Conservation (phyloP, 2,329 filamentous ascomycete species). For the Samsoniella hepiali region DNA sequence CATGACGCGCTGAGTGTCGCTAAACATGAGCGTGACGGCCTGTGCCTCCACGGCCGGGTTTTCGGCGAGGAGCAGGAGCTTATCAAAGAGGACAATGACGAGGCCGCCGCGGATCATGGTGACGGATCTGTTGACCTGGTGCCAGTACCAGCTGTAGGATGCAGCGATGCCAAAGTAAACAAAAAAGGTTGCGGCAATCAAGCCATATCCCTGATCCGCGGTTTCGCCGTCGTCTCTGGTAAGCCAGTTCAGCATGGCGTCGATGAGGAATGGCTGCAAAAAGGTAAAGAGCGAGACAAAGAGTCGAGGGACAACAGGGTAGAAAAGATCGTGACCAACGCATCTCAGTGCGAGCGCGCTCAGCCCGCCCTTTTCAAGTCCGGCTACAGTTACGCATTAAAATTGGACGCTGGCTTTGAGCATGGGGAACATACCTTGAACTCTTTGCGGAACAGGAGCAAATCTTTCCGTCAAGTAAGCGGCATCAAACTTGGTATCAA, state of each 20-base stretch:
- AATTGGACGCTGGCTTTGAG: too few species aligned
- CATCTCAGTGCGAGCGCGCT: neutral
- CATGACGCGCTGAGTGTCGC: constrained; percentile 8
- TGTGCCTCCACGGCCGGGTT: neutral
- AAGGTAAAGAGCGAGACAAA: constrained; percentile 1
- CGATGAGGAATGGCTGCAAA: constrained; percentile 7
- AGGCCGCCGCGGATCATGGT: constrained; percentile 13
- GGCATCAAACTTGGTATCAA: neutral
- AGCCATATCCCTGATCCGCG: neutral
- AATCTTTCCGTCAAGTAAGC: neutral
- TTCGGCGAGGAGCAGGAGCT: constrained; percentile 5
- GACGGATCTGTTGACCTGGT: constrained; percentile 5
- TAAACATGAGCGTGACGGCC: constrained; percentile 11
- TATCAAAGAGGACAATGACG: constrained; percentile 7
- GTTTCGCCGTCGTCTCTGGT: neutral
- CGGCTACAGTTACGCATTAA: too few species aligned
- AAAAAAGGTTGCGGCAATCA: constrained; percentile 2
- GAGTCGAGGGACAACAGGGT: constrained; percentile 2
- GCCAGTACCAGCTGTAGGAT: constrained; percentile 12
- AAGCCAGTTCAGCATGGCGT: neutral
- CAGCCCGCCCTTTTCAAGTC: neutral
- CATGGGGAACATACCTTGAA: neutral
- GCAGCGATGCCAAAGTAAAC: constrained; percentile 5
- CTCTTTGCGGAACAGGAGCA: neutral
- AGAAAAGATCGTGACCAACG: neutral